Evolutionary conservation across 208 protist genomes (phyloP), one percentile per base, ranked within the genome.

Genomic region (Vickermania ingenoplastis): DNA sequence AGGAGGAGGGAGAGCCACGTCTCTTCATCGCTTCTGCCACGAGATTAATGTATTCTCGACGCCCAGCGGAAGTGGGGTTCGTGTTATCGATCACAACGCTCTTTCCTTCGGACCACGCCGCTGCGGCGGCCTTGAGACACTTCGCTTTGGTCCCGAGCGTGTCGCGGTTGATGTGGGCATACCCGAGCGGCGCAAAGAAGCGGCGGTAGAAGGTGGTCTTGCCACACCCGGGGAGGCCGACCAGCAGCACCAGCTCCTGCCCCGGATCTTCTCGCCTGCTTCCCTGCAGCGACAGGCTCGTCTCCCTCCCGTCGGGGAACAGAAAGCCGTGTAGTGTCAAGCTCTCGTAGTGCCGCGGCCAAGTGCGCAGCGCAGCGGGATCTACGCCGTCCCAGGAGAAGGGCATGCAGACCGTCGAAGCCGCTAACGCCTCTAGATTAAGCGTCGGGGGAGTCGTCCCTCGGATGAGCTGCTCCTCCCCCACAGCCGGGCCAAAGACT

Each of bases 1-100:
- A 41, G 3, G 45, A 29, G 28, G 48, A 3, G 4, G 13, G 48
- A 71, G 45, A 22, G 41, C 30, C 1, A n/a, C n/a, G 17, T 28
- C 41, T 53, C 28, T 50, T 56, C 28, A 53, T 65, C 17, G 41
- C 41, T 17, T 13, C 41, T 11, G 23, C 23, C 31, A 81, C 86
- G 5, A 95, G 26, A 13, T 68, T 48, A 14, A 96, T 69, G 58
- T 85, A 96, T 14, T 57, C 53, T 52, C 61, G 56, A 30, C 89
- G 79, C 24, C 80, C 79, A 2, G 45, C 57, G 5, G 65, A 61
- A 7, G 65, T 67, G 1, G 85, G 81, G 66, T 95, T 96, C 1
- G 92, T 97, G 65, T 97, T 98, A 65, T 98, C 95, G 2, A 97
- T 54, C 0, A 96, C 87, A 21, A 96, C 73, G 30, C 81, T 86